Percentiles rank a stretch among this genome's conserved stretches.
Conservation (phyloP, 2,329 filamentous ascomycete species). For the Ophiocordyceps sinensis region DNA sequence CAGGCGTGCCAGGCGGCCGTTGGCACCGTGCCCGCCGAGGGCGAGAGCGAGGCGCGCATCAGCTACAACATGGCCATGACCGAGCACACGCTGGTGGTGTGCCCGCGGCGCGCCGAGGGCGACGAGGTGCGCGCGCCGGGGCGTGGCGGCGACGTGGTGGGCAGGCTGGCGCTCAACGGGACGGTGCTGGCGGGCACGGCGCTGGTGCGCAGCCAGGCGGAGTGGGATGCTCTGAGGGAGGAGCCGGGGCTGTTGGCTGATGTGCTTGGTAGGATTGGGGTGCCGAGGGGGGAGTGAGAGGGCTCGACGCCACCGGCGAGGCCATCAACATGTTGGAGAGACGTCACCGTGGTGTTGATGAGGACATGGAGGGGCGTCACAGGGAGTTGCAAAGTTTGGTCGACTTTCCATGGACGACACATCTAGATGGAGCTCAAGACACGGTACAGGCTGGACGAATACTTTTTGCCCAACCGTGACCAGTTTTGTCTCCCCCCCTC, state of each 20-base stretch:
- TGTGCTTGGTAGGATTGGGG: constrained; percentile 13
- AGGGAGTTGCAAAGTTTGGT: too few relatives aligned
- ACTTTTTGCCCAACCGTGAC: too few relatives aligned
- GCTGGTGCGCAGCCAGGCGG: constrained; percentile 42
- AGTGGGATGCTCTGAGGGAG: constrained; percentile 40
- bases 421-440: too few relatives aligned
- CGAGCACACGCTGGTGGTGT: constrained; percentile 33
- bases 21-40: constrained; percentile 4
- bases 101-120: constrained; percentile 40
- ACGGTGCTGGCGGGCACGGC: constrained; percentile 50
- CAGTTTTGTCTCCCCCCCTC: too few relatives aligned
- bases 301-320: too few relatives aligned
- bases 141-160: constrained; percentile 19
- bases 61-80: constrained; percentile 53
- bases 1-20: constrained; percentile 20
- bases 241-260: constrained; percentile 10
- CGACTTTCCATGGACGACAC: too few relatives aligned
- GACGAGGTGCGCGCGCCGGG: constrained; percentile 11
- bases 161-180: constrained; percentile 40
- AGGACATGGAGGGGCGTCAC: too few relatives aligned
- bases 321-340: too few relatives aligned
- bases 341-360: too few relatives aligned
- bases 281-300: constrained; percentile 7
- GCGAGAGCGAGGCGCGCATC: constrained; percentile 30
- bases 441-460: too few relatives aligned